These are phyloP conservation scores for Bipolaris bicolor DNA, from an alignment of 2,329 filamentous ascomycete species.

Conservation along the genomic window DNA sequence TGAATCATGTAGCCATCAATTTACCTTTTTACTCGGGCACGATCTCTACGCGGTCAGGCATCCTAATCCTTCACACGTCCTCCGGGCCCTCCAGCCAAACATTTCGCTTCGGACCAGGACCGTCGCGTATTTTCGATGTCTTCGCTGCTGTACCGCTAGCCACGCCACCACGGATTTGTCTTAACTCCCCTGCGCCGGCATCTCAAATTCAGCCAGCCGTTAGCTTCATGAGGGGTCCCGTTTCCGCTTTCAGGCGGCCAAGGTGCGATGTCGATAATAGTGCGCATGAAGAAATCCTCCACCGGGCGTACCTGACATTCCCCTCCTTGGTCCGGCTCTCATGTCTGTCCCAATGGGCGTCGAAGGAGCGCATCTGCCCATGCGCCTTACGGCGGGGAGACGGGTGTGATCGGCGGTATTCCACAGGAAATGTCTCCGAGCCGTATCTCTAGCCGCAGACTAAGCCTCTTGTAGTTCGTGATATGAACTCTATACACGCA, in stretches of 20 bases:
- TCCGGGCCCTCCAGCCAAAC: background rate
- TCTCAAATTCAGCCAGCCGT: too few relatives aligned
- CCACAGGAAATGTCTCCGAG: background rate
- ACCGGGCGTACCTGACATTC: background rate
- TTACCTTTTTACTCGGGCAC: background rate
- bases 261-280: background rate
- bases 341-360: background rate
- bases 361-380: background rate
- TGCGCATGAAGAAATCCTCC: background rate
- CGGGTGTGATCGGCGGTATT: background rate
- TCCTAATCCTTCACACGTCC: background rate
- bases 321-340: background rate
- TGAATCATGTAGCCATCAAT: background rate
- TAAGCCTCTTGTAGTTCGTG: background rate
- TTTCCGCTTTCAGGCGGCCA: background rate
- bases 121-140: background rate
- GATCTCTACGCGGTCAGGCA: too few relatives aligned
- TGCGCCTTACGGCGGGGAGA: slow-evolving; percentile 1
- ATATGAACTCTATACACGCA: slow-evolving; percentile 3
- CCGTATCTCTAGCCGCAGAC: background rate
- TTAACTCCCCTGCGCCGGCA: background rate
- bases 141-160: background rate
- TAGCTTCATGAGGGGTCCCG: background rate
- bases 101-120: background rate
- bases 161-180: background rate